Conservation (phyloP, 345 rosid genomes). For the Aquilaria sinensis region DNA sequence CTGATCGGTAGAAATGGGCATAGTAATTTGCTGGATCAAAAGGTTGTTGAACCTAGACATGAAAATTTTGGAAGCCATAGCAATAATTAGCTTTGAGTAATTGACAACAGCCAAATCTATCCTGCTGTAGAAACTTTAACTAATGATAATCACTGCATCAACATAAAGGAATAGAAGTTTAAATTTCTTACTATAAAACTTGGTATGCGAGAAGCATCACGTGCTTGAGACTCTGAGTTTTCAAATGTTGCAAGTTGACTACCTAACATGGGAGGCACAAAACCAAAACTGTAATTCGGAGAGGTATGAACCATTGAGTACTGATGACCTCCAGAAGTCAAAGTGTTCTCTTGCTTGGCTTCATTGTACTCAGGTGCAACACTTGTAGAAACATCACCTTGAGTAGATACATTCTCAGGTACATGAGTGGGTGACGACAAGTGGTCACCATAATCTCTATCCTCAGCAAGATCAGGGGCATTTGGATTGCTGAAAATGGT, state of each 20-base stretch:
- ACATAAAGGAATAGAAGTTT: constrained; percentile 8
- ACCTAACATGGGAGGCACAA: constrained; percentile 55
- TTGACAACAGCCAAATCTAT: constrained; percentile 5
- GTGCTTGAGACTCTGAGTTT: constrained; percentile 71
- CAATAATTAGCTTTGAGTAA: constrained; percentile 11
- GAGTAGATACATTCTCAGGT: constrained; percentile 48
- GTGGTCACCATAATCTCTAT: constrained; percentile 42
- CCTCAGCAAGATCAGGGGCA: constrained; percentile 35
- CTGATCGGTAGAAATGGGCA: constrained; percentile 72
- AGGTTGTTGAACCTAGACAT: constrained; percentile 62
- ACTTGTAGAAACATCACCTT: constrained; percentile 41
- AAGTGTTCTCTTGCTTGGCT: constrained; percentile 49
- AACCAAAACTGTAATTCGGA: constrained; percentile 55
- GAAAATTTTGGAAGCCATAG: constrained; percentile 21
- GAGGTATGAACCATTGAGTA: constrained; percentile 48
- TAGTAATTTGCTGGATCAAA: constrained; percentile 74
- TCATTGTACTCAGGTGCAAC: constrained; percentile 47
- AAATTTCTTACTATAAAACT: constrained; percentile 60
- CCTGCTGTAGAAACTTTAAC: not conserved
- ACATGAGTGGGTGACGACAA: constrained; percentile 39
- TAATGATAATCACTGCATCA: constrained; percentile 2
- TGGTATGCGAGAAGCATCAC: constrained; percentile 67
- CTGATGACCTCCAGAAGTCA: constrained; percentile 49
- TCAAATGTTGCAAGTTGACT: constrained; percentile 61
- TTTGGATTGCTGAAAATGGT: constrained; percentile 37